These are phyloP conservation scores for Podaxis mareebaensis DNA, from an alignment of 768 basidiomycete species.

Conservation along the genomic window DNA sequence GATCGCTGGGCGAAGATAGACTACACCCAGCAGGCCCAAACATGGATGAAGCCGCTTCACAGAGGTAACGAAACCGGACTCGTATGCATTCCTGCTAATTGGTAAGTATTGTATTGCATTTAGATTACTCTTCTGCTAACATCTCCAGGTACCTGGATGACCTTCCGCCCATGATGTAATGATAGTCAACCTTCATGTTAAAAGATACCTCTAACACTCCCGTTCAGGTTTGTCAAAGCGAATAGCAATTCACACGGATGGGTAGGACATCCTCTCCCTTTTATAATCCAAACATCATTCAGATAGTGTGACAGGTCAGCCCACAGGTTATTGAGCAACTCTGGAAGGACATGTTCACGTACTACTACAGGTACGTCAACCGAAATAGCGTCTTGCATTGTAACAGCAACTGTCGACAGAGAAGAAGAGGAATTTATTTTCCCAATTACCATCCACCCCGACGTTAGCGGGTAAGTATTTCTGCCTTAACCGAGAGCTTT, in stretches of 20 bases:
- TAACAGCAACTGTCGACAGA: conserved; percentile 26
- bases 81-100: conserved; percentile 66
- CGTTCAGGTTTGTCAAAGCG: conserved; percentile 65
- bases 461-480: conserved; percentile 61
- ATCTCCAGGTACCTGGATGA: conserved; percentile 65
- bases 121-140: background rate
- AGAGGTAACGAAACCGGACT: conserved; percentile 64
- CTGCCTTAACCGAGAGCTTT: conserved; percentile 6
- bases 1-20: conserved; percentile 77
- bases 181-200: background rate
- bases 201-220: background rate
- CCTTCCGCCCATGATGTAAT: conserved; percentile 70
- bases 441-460: conserved; percentile 78
- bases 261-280: conserved; percentile 33
- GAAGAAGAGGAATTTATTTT: conserved; percentile 70
- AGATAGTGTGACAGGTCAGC: conserved; percentile 47
- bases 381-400: conserved; percentile 9
- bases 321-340: conserved; percentile 64
- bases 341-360: conserved; percentile 76
- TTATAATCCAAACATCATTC: background rate
- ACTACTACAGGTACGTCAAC: conserved; percentile 53
- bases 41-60: conserved; percentile 76
- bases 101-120: conserved; percentile 36
- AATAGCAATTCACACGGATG: conserved; percentile 72
- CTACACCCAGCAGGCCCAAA: conserved; percentile 53